phyloP scores from a whole-genome alignment of 352 stramenopile genomes.

The Phytophthora pisi region DNA sequence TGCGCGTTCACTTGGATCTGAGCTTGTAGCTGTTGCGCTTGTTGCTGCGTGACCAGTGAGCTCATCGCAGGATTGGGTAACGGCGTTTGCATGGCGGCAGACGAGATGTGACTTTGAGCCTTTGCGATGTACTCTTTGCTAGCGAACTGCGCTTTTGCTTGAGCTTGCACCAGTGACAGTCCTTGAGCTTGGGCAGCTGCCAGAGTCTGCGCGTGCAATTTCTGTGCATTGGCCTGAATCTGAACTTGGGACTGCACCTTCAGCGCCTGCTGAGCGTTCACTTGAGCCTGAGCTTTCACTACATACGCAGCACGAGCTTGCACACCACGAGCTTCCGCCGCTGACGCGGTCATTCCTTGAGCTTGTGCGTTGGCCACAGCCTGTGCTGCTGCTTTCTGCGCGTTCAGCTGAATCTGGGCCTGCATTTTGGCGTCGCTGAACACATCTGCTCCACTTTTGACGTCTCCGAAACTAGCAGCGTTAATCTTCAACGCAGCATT shows the following conservation, averaged over 20 bases:
- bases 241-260: constrained; percentile 90
- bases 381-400: constrained; percentile 82
- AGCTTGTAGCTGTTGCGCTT: constrained; percentile 85
- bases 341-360: constrained; percentile 73
- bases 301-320: constrained; percentile 86
- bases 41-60: constrained; percentile 72
- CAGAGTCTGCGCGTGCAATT: constrained; percentile 85
- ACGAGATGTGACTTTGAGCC: constrained; percentile 83
- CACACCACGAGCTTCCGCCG: constrained; percentile 77
- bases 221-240: constrained; percentile 90
- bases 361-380: constrained; percentile 77
- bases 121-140: constrained; percentile 92
- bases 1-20: constrained; percentile 91
- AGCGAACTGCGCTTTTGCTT: constrained; percentile 86
- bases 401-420: constrained; percentile 85
- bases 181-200: constrained; percentile 85
- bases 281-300: constrained; percentile 85
- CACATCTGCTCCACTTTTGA: constrained; percentile 36
- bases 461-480: constrained; percentile 38
- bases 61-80: constrained; percentile 57
- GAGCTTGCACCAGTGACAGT: constrained; percentile 83
- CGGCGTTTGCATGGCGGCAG: constrained; percentile 55
- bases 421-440: constrained; percentile 84
- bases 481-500: constrained; percentile 68
- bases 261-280: constrained; percentile 80